Evolutionary conservation across 1,284 basidiomycete species (phyloP).

Genomic region (Amylostereum areolatum): DNA sequence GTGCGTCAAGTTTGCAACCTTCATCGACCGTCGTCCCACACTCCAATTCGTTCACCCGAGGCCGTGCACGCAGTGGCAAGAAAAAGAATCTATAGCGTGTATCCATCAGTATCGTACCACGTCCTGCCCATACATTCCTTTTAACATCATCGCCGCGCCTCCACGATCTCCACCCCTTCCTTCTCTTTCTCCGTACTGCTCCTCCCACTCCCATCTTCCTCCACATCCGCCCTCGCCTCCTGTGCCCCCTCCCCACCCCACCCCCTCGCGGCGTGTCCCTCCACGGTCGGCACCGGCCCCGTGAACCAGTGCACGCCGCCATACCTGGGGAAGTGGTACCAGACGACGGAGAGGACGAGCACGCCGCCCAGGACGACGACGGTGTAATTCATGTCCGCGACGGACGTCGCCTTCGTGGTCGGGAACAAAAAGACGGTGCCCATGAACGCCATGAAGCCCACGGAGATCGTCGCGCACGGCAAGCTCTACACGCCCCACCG

Average conservation of each 20-base stretch:
- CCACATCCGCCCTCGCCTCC: no score
- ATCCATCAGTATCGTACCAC: no score
- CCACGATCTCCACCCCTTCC: no score
- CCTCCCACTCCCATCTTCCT: no score
- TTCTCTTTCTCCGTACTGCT: no score
- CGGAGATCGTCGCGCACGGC: neutral
- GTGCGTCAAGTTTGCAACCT: no score
- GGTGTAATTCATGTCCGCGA: neutral
- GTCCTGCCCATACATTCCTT: no score
- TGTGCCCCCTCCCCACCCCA: neutral
- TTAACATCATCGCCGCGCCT: no score
- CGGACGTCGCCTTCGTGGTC: neutral
- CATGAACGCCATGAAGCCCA: neutral
- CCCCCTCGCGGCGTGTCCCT: slow-evolving; percentile 5
- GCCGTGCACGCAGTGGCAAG: no score
- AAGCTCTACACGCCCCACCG: neutral
- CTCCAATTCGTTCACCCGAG: no score
- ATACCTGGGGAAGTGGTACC: neutral
- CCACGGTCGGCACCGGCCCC: slow-evolving; percentile 4
- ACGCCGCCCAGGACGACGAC: neutral
- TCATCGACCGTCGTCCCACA: no score
- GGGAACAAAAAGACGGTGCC: slow-evolving; percentile 12
- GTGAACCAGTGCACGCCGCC: neutral
- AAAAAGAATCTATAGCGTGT: no score
- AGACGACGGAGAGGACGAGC: neutral